A percentile compares a stretch with the other conserved stretches of the same genome.
These are phyloP conservation scores for Sphaerostilbella broomeana DNA, from an alignment of 2,329 filamentous ascomycete genomes.

Conservation along the genomic window DNA sequence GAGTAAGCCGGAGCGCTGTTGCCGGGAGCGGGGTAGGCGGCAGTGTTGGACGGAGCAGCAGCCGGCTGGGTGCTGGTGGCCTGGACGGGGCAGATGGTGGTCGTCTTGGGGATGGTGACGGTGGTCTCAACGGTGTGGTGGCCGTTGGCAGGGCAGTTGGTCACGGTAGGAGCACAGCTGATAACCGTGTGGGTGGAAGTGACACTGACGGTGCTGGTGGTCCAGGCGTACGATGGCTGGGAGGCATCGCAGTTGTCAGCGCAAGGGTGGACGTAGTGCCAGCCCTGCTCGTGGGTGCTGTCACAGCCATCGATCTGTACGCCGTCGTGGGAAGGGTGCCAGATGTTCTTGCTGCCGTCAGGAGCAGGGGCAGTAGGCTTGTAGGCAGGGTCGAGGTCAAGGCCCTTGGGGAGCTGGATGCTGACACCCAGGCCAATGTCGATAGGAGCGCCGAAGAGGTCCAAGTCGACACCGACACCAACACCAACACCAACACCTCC, in stretches of 20 bases:
- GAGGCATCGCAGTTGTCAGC: conserved; percentile 18
- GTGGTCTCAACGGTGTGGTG: conserved; percentile 33
- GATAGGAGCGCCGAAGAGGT: conserved; percentile 8
- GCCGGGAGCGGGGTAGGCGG: conserved; percentile 6
- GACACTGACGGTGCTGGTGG: conserved; percentile 35
- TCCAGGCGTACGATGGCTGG: conserved; percentile 29
- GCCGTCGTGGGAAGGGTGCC: conserved; percentile 31
- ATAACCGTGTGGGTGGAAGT: conserved; percentile 34
- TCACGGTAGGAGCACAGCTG: conserved; percentile 31
- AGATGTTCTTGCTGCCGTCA: conserved; percentile 24
- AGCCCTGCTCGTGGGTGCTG: conserved; percentile 22
- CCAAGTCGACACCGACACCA: not conserved
- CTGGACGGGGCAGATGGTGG: conserved; percentile 40
- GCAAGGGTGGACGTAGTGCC: conserved; percentile 33
- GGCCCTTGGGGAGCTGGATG: conserved; percentile 12
- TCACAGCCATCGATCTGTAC: conserved; percentile 33
- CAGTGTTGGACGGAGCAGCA: conserved; percentile 4
- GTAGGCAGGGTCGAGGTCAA: conserved; percentile 13
- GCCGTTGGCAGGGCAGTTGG: conserved; percentile 32
- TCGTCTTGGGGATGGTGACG: conserved; percentile 32
- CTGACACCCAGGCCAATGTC: conserved; percentile 16
- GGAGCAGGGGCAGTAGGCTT: conserved; percentile 21
- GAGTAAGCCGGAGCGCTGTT: no score
- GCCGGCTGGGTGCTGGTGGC: conserved; percentile 17
- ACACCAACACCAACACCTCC: not conserved